Percentiles rank a stretch among this genome's conserved stretches.
phyloP scores from a whole-genome alignment of 768 basidiomycete species.

The Boletus pseudo-olivaceus region DNA sequence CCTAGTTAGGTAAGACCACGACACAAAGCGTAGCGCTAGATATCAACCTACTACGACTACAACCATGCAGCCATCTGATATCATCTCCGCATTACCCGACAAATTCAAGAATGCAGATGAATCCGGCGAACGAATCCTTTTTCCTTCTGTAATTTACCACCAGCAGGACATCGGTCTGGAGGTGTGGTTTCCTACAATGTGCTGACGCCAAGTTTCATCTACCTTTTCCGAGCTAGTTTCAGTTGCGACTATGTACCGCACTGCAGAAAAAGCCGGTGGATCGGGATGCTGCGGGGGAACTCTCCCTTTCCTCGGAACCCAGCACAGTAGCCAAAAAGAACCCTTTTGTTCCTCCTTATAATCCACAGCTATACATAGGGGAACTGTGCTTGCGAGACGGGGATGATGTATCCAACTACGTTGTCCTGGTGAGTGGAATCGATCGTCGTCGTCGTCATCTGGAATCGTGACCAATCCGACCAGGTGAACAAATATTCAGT shows the following conservation, averaged over 20 bases:
- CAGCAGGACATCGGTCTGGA: slow-evolving; percentile 62
- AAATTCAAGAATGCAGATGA: slow-evolving; percentile 55
- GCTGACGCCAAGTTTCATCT: not conserved
- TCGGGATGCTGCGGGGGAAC: slow-evolving; percentile 42
- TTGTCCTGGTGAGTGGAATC: slow-evolving; percentile 57
- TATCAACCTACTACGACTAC: not conserved
- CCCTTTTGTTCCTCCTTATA: slow-evolving; percentile 88
- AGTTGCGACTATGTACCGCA: slow-evolving; percentile 82
- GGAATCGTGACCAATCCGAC: slow-evolving; percentile 1
- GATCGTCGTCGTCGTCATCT: not conserved
- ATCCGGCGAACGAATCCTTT: slow-evolving; percentile 71
- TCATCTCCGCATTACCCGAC: slow-evolving; percentile 53
- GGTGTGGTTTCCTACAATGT: slow-evolving; percentile 37
- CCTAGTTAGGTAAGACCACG: not conserved
- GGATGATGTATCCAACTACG: slow-evolving; percentile 54
- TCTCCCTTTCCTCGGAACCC: slow-evolving; percentile 24
- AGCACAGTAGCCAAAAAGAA: slow-evolving; percentile 37
- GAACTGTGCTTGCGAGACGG: slow-evolving; percentile 54
- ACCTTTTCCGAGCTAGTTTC: slow-evolving; percentile 52
- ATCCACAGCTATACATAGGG: slow-evolving; percentile 68
- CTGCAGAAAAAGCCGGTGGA: slow-evolving; percentile 70
- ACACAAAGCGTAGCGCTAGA: not conserved
- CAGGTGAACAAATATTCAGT: slow-evolving; percentile 88
- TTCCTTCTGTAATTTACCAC: slow-evolving; percentile 64
- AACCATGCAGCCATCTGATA: slow-evolving; percentile 36